phyloP scores from a whole-genome alignment of 1,139 yeast genomes.

The Taphrina communis region DNA sequence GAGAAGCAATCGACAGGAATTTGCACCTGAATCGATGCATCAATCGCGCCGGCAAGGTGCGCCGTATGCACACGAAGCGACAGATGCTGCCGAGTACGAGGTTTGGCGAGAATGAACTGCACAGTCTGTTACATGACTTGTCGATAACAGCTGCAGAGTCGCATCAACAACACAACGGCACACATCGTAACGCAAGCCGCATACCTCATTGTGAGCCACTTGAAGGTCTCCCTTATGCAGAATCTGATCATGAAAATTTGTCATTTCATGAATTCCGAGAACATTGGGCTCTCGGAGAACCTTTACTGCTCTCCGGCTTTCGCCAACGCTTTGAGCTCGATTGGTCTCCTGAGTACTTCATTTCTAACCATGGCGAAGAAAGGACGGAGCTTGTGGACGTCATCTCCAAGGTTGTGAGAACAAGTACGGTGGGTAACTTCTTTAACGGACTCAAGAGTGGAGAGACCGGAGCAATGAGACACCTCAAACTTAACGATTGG shows the following conservation, averaged over 20 bases:
- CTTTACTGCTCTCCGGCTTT: slow-evolving; percentile 42
- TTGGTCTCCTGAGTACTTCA: slow-evolving; percentile 43
- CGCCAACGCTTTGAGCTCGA: slow-evolving; percentile 17
- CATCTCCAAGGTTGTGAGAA: slow-evolving; percentile 17
- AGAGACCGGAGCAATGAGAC: slow-evolving; percentile 17
- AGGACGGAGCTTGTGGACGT: slow-evolving; percentile 37
- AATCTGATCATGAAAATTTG: slow-evolving; percentile 16
- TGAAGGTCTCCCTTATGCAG: slow-evolving; percentile 2
- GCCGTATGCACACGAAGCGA: slow-evolving; percentile 33
- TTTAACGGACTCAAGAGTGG: slow-evolving; percentile 41
- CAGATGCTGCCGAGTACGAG: slow-evolving; percentile 44
- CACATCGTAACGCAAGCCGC: not conserved
- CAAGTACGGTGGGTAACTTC: slow-evolving; percentile 40
- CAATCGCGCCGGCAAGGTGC: slow-evolving; percentile 34
- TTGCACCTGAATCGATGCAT: slow-evolving; percentile 43
- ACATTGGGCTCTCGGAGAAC: slow-evolving; percentile 44
- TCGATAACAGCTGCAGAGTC: slow-evolving; percentile 3
- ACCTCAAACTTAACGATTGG: slow-evolving; percentile 45
- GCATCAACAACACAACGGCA: not conserved
- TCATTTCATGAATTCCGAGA: slow-evolving; percentile 39
- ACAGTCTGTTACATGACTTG: slow-evolving; percentile 28
- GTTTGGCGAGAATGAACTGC: slow-evolving; percentile 41
- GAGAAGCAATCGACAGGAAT: slow-evolving; percentile 27
- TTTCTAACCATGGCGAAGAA: slow-evolving; percentile 39
- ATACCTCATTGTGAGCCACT: too few species aligned